Conservation (phyloP, 1,284 basidiomycete species). For the Fomitopsis pinicola region DNA sequence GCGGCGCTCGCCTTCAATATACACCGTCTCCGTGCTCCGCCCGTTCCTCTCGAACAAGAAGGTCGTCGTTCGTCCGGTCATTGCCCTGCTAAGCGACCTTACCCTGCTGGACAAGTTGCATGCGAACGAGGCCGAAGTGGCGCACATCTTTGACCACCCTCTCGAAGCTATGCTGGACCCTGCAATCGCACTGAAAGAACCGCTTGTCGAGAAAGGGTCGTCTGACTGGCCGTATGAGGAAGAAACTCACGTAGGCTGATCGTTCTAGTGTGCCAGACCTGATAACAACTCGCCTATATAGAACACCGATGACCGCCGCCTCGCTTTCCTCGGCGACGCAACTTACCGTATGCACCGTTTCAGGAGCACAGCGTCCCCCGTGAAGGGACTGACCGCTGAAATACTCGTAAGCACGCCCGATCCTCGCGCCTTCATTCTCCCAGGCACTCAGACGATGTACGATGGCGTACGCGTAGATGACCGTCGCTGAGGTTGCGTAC, state of each 20-base stretch:
- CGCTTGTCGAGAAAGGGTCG: constrained; percentile 51
- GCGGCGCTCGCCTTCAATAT: constrained; percentile 48
- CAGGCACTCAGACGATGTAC: neutral
- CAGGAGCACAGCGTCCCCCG: constrained; percentile 66
- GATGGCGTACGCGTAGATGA: constrained; percentile 40
- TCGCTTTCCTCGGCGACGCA: constrained; percentile 42
- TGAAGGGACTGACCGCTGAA: constrained; percentile 81
- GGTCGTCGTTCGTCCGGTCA: constrained; percentile 66
- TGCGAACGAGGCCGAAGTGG: constrained; percentile 67
- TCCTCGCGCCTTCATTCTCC: neutral
- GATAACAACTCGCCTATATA: constrained; percentile 18
- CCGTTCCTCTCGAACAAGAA: constrained; percentile 68
- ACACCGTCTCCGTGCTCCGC: constrained; percentile 61
- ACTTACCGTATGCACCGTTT: constrained; percentile 75
- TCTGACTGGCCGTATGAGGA: constrained; percentile 76
- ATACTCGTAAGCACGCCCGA: constrained; percentile 54
- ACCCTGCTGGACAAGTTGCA: constrained; percentile 47
- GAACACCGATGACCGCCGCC: constrained; percentile 52
- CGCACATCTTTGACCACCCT: constrained; percentile 75
- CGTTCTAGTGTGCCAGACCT: constrained; percentile 3
- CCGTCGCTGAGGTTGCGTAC: constrained; percentile 55
- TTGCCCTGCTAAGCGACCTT: constrained; percentile 61
- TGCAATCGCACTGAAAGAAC: constrained; percentile 36
- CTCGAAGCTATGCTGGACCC: constrained; percentile 70
- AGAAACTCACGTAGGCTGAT: constrained; percentile 52